Base-by-base conservation (phyloP, 1,284 basidiomycete genomes). In the Neolentinus lepideus region DNA sequence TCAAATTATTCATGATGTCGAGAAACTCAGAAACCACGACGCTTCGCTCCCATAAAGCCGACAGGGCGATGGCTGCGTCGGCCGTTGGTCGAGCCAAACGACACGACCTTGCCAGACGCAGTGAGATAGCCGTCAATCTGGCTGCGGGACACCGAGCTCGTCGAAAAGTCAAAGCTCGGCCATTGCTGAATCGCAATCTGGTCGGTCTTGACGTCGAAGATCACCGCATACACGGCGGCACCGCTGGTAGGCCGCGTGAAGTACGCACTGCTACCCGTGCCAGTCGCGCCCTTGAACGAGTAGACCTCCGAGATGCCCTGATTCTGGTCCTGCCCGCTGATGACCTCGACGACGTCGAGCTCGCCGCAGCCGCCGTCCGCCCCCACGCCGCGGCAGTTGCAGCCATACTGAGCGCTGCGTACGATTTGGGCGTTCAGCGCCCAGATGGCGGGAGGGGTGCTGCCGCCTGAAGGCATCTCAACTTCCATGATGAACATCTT, bases 361-460 rank as follows among this genome's bases (percentile, higher is more conserved):
- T 69, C 67, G 52, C 66, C 67, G 56, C 67, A 69, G 22, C 66
- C 65, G 47, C 60, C 60, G 1, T 55, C 38, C 38, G 58, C 59
- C 43, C 62, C 62, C 55, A 58, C 55, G 36, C 64, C 64, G 38
- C 67, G 67, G 65, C 67, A 69, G 63, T 69, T 69, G 64, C 67
- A 69, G 54, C 67, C 67, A 61, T 69, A 69, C 57, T 69, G 63
- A 31, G 67, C 67, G 10, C 64, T 46, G 59, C 67, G 65, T 33
- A 66, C 66, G 54, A 69, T 58, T 54, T 69, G 67, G 35, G 58
- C 65, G 60, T 67, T 66, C 22, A 69, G 62, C 9, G 59, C 60
- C 67, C 67, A 69, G 61, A 68, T 62, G 36, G 66, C 66, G 59
- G 67, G 66, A 11, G 63, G 58, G 16, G 33, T 25, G n/a, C 54